These are phyloP conservation scores for Eleusine coracana DNA, from an alignment of 176 grass and related monocot genomes.

Conservation along the genomic window DNA sequence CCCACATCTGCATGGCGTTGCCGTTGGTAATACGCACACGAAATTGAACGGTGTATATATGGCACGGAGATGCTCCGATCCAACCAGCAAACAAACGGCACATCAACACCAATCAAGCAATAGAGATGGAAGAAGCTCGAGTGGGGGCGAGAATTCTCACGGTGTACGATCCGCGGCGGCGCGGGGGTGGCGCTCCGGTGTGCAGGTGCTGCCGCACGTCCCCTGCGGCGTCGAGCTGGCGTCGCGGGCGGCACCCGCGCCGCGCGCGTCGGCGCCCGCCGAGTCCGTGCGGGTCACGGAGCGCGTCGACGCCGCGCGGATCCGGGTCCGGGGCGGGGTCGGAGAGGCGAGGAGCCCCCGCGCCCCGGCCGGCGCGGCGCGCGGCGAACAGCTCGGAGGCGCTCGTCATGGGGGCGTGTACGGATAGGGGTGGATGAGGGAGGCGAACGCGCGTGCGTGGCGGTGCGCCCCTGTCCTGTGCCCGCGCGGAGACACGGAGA, in stretches of 20 bases:
- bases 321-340: slow-evolving; percentile 41
- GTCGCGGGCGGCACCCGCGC: slow-evolving; percentile 44
- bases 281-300: slow-evolving; percentile 48
- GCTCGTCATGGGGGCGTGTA: slow-evolving; percentile 67
- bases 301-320: slow-evolving; percentile 29
- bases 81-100: not conserved
- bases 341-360: slow-evolving; percentile 46
- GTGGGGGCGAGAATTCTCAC: slow-evolving; percentile 25
- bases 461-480: not conserved
- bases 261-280: slow-evolving; percentile 26
- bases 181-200: slow-evolving; percentile 34
- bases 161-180: slow-evolving; percentile 50
- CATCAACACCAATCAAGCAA: not conserved
- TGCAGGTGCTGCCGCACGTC: slow-evolving; percentile 43
- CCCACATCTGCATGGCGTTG: too few relatives aligned
- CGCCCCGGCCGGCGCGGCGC: slow-evolving; percentile 57
- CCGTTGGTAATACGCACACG: too few relatives aligned
- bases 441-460: not conserved
- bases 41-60: too few relatives aligned
- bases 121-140: not conserved
- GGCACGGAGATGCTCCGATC: not conserved
- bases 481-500: not conserved
- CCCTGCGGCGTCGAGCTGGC: slow-evolving; percentile 49
- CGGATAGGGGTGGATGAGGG: not conserved
- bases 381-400: slow-evolving; percentile 81